A percentile compares a stretch with the other conserved stretches of the same genome.
phyloP scores from a whole-genome alignment of 495 filamentous ascomycete genomes.

The Durotheca rogersii region DNA sequence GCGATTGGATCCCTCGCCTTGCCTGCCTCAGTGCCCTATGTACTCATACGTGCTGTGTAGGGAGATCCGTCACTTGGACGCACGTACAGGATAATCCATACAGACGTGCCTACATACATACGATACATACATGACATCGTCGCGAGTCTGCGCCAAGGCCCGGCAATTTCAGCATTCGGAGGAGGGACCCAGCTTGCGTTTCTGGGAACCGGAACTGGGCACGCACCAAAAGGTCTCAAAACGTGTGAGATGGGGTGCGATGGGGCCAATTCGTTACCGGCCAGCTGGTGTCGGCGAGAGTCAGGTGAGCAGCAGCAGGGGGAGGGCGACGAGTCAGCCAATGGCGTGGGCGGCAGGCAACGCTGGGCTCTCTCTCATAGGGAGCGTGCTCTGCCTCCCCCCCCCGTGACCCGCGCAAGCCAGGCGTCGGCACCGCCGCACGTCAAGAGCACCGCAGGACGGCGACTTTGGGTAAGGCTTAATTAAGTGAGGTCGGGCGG shows the following conservation, averaged over 20 bases:
- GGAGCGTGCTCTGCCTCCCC: too few species aligned
- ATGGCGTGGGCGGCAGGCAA: conserved; percentile 3
- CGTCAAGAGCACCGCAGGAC: not conserved
- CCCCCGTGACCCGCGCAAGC: too few species aligned
- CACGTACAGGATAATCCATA: too few species aligned
- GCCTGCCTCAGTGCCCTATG: not conserved
- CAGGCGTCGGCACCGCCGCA: conserved; percentile 1
- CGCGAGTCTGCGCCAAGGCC: conserved; percentile 11
- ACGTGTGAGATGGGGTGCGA: conserved; percentile 18
- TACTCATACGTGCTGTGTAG: not conserved
- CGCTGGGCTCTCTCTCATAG: too few species aligned
- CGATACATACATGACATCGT: not conserved
- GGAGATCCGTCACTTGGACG: too few species aligned
- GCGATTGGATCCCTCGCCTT: not conserved
- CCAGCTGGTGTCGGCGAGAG: conserved; percentile 21
- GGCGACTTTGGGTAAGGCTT: not conserved
- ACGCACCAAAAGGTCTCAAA: conserved; percentile 19
- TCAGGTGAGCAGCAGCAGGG: conserved; percentile 24
- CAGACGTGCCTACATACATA: too few species aligned
- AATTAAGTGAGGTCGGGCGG: not conserved
- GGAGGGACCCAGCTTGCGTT: conserved; percentile 4
- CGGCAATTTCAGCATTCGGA: conserved; percentile 21
- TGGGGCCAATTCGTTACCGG: conserved; percentile 22
- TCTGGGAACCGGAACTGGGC: conserved; percentile 29
- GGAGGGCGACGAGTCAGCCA: conserved; percentile 16